These are phyloP conservation scores for Diversispora epigaea DNA, from an alignment of 192 early-diverging fungal genomes.

Conservation along the genomic window DNA sequence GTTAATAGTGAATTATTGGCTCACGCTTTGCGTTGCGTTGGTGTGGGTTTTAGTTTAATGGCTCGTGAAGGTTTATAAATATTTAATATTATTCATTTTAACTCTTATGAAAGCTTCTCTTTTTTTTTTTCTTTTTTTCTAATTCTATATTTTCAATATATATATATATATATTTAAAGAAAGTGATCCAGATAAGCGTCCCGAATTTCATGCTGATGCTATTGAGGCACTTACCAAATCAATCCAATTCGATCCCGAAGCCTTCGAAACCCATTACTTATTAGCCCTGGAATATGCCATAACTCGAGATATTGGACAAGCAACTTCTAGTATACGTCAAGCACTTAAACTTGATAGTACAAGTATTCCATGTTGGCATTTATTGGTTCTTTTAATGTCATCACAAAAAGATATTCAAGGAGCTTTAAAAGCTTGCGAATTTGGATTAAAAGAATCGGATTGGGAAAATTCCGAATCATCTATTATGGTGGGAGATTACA, in stretches of 20 bases:
- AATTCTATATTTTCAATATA: background rate
- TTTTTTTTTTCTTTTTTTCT: slow-evolving; percentile 4
- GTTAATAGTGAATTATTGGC: slow-evolving; percentile 29
- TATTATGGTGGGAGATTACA: background rate
- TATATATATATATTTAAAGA: slow-evolving; percentile 31
- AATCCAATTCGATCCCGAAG: slow-evolving; percentile 48
- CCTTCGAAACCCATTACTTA: slow-evolving; percentile 63
- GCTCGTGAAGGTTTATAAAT: slow-evolving; percentile 42
- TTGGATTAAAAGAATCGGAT: slow-evolving; percentile 61
- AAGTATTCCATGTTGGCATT: slow-evolving; percentile 72
- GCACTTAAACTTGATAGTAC: slow-evolving; percentile 52
- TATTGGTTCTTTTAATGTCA: slow-evolving; percentile 66
- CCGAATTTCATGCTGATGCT: slow-evolving; percentile 60
- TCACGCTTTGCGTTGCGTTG: slow-evolving; percentile 35
- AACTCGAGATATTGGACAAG: slow-evolving; percentile 60
- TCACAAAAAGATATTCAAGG: slow-evolving; percentile 64
- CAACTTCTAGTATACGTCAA: slow-evolving; percentile 53
- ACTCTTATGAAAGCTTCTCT: background rate
- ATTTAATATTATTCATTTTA: background rate
- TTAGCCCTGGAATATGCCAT: slow-evolving; percentile 68
- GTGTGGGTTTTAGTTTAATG: slow-evolving; percentile 41
- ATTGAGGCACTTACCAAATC: slow-evolving; percentile 54
- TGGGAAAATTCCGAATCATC: slow-evolving; percentile 36
- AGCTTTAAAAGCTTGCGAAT: slow-evolving; percentile 64
- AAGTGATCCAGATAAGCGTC: slow-evolving; percentile 62